Conservation (phyloP, 345 rosid genomes). For the Turnera subulata region DNA sequence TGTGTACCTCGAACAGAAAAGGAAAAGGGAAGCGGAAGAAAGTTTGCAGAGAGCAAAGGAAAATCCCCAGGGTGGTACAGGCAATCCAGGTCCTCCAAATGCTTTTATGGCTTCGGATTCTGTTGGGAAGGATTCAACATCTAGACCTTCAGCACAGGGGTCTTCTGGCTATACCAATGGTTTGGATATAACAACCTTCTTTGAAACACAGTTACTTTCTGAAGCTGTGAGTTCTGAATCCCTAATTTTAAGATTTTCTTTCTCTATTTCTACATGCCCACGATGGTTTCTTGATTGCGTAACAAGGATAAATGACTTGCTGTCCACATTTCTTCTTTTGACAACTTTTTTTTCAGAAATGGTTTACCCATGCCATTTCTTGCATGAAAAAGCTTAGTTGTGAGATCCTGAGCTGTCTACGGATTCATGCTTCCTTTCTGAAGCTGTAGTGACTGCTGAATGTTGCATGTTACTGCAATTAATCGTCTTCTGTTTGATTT, state of each 20-base stretch:
- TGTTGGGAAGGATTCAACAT: constrained; percentile 32
- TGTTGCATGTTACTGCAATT: too few relatives aligned
- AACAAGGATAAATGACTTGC: background rate
- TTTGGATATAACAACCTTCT: constrained; percentile 50
- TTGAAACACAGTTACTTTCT: constrained; percentile 65
- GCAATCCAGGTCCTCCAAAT: constrained; percentile 39
- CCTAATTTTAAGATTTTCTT: background rate
- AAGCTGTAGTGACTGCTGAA: too few relatives aligned
- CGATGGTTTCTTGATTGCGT: background rate
- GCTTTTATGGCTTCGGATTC: constrained; percentile 40
- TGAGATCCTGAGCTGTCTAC: too few relatives aligned
- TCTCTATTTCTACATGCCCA: background rate
- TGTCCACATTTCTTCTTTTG: too few relatives aligned
- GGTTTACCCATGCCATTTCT: too few relatives aligned
- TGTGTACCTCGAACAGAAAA: constrained; percentile 54
- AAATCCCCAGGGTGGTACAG: constrained; percentile 45
- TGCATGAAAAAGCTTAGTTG: too few relatives aligned
- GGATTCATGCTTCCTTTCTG: too few relatives aligned
- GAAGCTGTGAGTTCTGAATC: constrained; percentile 56
- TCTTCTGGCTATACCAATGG: constrained; percentile 60
- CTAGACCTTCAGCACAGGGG: constrained; percentile 48
- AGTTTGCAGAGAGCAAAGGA: constrained; percentile 66
- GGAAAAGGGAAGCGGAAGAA: constrained; percentile 77
- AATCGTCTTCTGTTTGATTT: too few relatives aligned
- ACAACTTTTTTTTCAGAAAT: too few relatives aligned